A percentile compares a stretch with the other conserved stretches of the same genome.
These are phyloP conservation scores for Clarireedia sp. DNA, from an alignment of 2,329 filamentous ascomycete species.

Conservation along the genomic window DNA sequence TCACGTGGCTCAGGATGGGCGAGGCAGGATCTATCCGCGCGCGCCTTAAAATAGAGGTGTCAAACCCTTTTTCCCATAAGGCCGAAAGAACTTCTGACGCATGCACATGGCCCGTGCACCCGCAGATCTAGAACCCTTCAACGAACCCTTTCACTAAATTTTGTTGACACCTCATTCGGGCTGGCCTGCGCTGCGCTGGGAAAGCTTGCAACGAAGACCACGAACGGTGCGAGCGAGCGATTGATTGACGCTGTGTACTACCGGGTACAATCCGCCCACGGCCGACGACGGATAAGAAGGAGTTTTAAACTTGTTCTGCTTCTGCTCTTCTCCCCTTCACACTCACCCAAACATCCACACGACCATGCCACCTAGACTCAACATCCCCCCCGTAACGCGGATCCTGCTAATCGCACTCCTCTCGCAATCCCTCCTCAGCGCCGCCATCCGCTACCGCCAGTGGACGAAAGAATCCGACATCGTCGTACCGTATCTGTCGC, in stretches of 20 bases:
- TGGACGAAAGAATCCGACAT: constrained; percentile 55
- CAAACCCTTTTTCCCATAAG: neutral
- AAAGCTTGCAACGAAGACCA: neutral
- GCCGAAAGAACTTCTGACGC: neutral
- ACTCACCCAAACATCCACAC: neutral
- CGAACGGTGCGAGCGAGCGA: no score
- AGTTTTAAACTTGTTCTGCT: neutral
- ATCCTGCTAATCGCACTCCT: constrained; percentile 67
- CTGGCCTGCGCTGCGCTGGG: neutral
- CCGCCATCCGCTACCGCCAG: constrained; percentile 65
- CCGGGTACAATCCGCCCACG: neutral
- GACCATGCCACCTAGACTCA: constrained; percentile 72
- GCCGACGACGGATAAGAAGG: constrained; percentile 13
- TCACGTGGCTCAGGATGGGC: neutral
- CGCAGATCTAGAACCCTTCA: neutral
- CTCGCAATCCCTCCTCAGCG: constrained; percentile 74
- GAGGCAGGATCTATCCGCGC: no score
- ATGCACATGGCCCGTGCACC: neutral
- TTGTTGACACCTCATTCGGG: neutral
- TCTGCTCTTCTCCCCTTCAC: neutral
- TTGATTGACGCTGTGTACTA: neutral
- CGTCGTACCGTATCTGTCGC: constrained; percentile 76
- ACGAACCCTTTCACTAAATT: neutral
- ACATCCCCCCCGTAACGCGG: constrained; percentile 86
- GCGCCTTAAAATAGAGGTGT: neutral